Evolutionary conservation across 768 basidiomycete genomes (phyloP), one percentile per base, ranked within the genome.

Genomic region (Sutorius australiensis): DNA sequence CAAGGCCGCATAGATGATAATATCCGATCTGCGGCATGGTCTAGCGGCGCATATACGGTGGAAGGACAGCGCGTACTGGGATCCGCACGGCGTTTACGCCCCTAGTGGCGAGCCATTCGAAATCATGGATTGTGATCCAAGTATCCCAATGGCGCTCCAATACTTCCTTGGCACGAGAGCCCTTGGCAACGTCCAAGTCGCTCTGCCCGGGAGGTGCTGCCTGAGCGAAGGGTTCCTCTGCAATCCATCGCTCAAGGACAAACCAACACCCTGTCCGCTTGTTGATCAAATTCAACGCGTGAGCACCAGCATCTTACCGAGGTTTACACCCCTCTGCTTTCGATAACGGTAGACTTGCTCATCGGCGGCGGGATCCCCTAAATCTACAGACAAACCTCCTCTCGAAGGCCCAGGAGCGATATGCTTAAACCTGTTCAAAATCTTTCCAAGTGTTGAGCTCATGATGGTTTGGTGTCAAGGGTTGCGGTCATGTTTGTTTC

Each of bases 251-350:
- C 67, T 92, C 89, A 16, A 89, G 77, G 3, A 87, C 83, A 56
- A 92, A 91, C 87, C 86, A 89, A 7, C 80, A 84, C 1, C 87
- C 86, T 89, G 54, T 27, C 19, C 8, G 27, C 50, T 48, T 12
- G 37, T 46, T 61, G 55, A 58, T 57, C 53, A 40, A 31, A 42
- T 37, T 45, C 42, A 32, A 39, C 13, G 27, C 8, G 34, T 51
- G 55, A 31, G 45, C 53, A 28, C 37, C 30, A 17, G 21, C 47
- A 28, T 51, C 55, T 65, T 65, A 84, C 89, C 89, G 10, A 92
- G 79, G 66, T 92, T 92, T 6, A 91, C 83, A n/a, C 89, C 89
- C 48, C 83, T 77, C 60, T 89, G 88, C 61, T 83, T 86, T 57
- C 89, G 77, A 70, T 82, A 86, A 34, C 80, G 75, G 60, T 81